Base-by-base conservation (phyloP, 495 filamentous ascomycete species). In the Clavariopsis aquatica region DNA sequence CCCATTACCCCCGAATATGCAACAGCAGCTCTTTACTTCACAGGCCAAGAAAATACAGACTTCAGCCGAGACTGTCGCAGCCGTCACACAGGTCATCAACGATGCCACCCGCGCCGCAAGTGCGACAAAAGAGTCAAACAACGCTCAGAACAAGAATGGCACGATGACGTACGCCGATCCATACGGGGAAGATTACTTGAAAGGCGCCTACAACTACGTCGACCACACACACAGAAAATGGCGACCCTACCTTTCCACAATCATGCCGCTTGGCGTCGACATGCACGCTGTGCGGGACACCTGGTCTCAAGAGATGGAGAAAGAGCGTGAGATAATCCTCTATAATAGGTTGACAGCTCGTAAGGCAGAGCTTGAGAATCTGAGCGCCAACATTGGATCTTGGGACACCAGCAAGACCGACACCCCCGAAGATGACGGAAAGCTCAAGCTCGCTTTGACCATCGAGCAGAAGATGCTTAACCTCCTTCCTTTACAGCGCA, bases 401-500 rank as follows among this genome's bases (percentile, higher is more conserved):
- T 95, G 91, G 87, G 90, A 98, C 71, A 85, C 87, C 0, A 82
- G 79, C 72, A 87, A 87, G 52, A 83, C 83, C 28, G 89, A 92
- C 58, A 78, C 78, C 2, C 80, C 92, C 0, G 83, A 87, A 7
- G 81, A 86, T 12, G 90, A 97, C 65, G 90, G 93, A 57, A 87
- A 89, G 0, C 74, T 95, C 52, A 98, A 96, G 79, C 78, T 92
- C 24, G 92, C 91, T 76, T 90, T 92, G 43, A 78, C 96, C 65
- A 96, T 98, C 53, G 94, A 98, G 78, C 89, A 92, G 73, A 97
- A 96, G 79, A 86, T 87, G 72, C 81, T 98, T 15, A 85, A 84
- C 46, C 79, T 96, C 0, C 84, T 96, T 57, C 85, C 85, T 0
- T 96, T 94, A 76, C 94, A 98, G 72, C 86, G 91, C 49, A 83